Base-by-base conservation (phyloP, 2,329 filamentous ascomycete genomes). In the Penicillium sp. region DNA sequence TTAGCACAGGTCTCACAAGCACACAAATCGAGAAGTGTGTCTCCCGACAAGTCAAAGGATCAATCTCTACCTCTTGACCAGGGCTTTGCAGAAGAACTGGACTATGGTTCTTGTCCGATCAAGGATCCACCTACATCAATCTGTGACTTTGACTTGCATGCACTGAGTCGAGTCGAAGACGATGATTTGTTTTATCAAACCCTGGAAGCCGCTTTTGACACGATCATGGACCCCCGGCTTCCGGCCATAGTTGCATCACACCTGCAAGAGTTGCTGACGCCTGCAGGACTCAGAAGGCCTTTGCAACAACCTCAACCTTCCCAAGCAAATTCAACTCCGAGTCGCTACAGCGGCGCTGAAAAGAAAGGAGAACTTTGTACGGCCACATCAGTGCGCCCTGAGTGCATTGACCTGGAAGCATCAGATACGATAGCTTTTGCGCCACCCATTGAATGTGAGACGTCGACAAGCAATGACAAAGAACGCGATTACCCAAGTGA, bases 121-220 rank as follows among this genome's bases (percentile, higher is more conserved):
- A 8, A 27, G 8, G 31, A 11, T 14, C 31, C 14, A 14, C 36
- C 7, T 38, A 8, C 16, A 21, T 16, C 8, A 3, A 27, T 43
- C 1, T 39, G 27, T 34, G 21, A 42, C 29, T 36, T 50, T 7
- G 51, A 50, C 1, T 21, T 54, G 6, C 31, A 50, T 39, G 48
- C 36, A 3, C 29, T 51, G n/a, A 29, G 3, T 16, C 42, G 9
- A 31, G 13, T 54, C 16, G 40, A 45, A 8, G 54, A 56, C 38
- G 45, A 53, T 16, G 40, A 55, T 21, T 9, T 31, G 4, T 50
- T 57, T 13, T 55, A 50, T 22, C 38, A 51, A 24, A 44, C 47
- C 5, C 21, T 55, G 27, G 52, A 57, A 21, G 41, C 45, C 13
- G 50, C 51, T 29, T 55, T 55, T 24, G 2, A 13, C 39, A 21